phyloP scores from a whole-genome alignment of 192 early-diverging fungal genomes.

The Spizellomyces sp. region DNA sequence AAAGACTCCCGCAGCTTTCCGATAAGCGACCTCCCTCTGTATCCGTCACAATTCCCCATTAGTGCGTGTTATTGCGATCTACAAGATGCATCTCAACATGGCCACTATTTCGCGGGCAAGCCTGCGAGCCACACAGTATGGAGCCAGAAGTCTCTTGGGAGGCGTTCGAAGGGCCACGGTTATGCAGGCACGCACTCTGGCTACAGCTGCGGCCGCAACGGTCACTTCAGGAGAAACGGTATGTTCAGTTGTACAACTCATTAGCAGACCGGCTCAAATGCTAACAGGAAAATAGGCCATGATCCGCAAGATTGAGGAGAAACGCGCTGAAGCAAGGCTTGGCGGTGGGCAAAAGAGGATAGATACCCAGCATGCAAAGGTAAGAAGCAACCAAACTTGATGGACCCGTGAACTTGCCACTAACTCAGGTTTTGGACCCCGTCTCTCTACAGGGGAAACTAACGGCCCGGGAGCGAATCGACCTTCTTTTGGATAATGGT shows the following conservation, averaged over 20 bases:
- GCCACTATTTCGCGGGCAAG: neutral
- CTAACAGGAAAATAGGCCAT: conserved; percentile 24
- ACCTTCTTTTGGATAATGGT: conserved; percentile 77
- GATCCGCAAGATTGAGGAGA: conserved; percentile 43
- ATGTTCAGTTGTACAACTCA: no score
- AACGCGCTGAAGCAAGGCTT: conserved; percentile 69
- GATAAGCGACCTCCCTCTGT: no score
- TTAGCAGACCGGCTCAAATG: no score
- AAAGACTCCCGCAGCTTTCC: no score
- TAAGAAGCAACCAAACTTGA: conserved; percentile 24
- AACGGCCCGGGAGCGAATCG: conserved; percentile 88
- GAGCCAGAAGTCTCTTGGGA: no score
- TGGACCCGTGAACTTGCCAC: neutral
- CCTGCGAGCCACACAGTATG: neutral
- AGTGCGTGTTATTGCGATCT: no score
- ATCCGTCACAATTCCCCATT: no score
- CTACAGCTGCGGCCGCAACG: no score
- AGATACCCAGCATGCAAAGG: conserved; percentile 83
- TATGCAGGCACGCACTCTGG: no score
- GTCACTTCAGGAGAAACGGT: no score
- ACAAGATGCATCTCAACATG: no score
- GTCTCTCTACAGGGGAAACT: conserved; percentile 73
- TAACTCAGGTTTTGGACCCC: neutral
- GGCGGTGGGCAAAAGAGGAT: conserved; percentile 84
- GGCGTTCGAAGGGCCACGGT: no score